Evolutionary conservation across 257 asterid species (phyloP), one percentile per base, ranked within the genome.

Genomic region (Anisodus tanguticus): DNA sequence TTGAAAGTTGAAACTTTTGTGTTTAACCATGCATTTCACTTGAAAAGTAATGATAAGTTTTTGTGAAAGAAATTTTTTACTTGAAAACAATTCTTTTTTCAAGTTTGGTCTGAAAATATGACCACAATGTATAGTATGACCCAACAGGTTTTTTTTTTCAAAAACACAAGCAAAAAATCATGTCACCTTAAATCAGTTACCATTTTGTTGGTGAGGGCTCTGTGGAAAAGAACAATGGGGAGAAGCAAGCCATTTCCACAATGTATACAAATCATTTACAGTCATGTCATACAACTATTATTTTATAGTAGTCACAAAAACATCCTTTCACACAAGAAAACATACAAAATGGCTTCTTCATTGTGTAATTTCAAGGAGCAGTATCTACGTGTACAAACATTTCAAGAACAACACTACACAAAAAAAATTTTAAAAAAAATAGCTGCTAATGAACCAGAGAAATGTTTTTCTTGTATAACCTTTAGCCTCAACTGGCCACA

Each of bases 401-500:
- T 76, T 51, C 6, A 4, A 76, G 2, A 76, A 76, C 63, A 51
- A 51, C 63, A 51, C 81, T 76, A 76, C 81, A 51, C 63, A 53
- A 22, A 49, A 22, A 37, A 35, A n/a, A n/a, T 5, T n/a, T n/a
- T n/a, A n/a, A n/a, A 76, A 72, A 19, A 74, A 19, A 47, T 10
- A 72, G 63, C 43, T 22, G 63, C 81, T 76, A 76, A 51, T 51
- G 47, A 51, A 76, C 81, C 63, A 76, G 47, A 51, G 81, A 76
- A 51, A 53, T 51, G 13, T 26, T 13, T 76, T 76, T 76, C 63
- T 51, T 51, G 81, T 76, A 76, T 76, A 69, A 76, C 63, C 63
- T 51, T 76, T 47, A 19, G 81, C 15, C 81, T 76, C 43, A 76
- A 72, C 60, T 19, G 80, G 80, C 80, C 80, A 72, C 19, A 45